Percentiles rank a stretch among this genome's conserved stretches.
These are phyloP conservation scores for Letharia lupina DNA, from an alignment of 495 filamentous ascomycete genomes.

Conservation along the genomic window DNA sequence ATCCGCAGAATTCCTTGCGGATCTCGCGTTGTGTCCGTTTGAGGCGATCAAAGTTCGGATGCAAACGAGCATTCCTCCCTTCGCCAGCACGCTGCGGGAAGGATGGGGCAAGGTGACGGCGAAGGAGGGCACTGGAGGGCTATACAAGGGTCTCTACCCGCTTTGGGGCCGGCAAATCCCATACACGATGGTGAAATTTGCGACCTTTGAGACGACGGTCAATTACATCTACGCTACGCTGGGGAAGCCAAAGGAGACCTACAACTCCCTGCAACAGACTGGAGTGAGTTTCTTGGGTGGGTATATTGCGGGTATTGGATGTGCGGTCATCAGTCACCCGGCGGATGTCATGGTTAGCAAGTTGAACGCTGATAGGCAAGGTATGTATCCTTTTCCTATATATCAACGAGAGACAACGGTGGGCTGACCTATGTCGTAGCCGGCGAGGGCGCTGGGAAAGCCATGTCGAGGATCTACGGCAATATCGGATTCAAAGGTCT, in stretches of 20 bases:
- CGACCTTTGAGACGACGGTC: conserved; percentile 64
- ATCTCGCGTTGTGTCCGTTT: conserved; percentile 58
- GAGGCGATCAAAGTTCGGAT: conserved; percentile 68
- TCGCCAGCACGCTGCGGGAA: conserved; percentile 50
- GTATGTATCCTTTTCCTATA: conserved; percentile 33
- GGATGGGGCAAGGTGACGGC: conserved; percentile 52
- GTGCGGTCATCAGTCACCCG: conserved; percentile 55
- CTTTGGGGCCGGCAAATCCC: conserved; percentile 66
- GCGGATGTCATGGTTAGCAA: conserved; percentile 71
- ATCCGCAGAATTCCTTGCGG: conserved; percentile 60
- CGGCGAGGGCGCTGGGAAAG: conserved; percentile 53
- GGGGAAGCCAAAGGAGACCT: conserved; percentile 58
- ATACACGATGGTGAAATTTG: conserved; percentile 72
- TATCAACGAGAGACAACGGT: not conserved
- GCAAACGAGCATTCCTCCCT: conserved; percentile 63
- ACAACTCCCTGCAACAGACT: conserved; percentile 55
- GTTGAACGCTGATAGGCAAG: conserved; percentile 55
- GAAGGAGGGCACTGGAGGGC: conserved; percentile 49
- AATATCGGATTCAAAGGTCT: conserved; percentile 62
- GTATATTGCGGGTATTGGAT: conserved; percentile 65
- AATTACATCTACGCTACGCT: conserved; percentile 52
- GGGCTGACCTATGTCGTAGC: conserved; percentile 30
- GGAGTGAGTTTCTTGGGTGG: conserved; percentile 61
- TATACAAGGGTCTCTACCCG: conserved; percentile 63
- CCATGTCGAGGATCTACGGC: conserved; percentile 58